Percentiles rank a stretch among this genome's conserved stretches.
Evolutionary conservation across 1,139 yeast genomes (phyloP).

Genomic region (Tardiomyces digboiensis): DNA sequence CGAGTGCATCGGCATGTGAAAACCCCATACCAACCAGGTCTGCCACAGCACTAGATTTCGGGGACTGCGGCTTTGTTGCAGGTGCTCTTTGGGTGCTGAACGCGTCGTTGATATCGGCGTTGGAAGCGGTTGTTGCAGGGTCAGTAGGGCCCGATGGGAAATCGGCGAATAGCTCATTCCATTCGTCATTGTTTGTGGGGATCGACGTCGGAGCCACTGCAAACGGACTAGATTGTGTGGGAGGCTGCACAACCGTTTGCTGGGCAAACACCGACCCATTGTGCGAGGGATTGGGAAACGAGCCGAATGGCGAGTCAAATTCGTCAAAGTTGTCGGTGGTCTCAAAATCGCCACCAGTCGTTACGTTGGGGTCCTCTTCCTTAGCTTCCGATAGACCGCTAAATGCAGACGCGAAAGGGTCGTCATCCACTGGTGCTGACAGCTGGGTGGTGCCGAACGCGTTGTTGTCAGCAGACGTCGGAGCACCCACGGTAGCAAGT

Average conservation of each 20-base stretch:
- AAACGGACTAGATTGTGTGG: conserved; percentile 2
- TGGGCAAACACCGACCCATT: background rate
- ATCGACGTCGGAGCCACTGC: conserved; percentile 3
- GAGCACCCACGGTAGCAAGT: background rate
- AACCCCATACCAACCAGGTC: conserved; percentile 92
- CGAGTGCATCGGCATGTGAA: conserved; percentile 48
- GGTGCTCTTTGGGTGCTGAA: conserved; percentile 7
- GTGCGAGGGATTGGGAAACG: background rate
- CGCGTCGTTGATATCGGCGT: conserved; percentile 2
- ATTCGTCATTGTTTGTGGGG: conserved; percentile 45
- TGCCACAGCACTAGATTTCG: conserved; percentile 36
- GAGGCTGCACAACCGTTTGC: background rate
- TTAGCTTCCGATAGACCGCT: conserved; percentile 18
- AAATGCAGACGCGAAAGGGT: conserved; percentile 19
- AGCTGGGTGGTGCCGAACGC: background rate
- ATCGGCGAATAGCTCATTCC: conserved; percentile 93
- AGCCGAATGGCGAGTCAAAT: conserved; percentile 23
- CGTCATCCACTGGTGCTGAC: conserved; percentile 5
- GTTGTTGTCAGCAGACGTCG: background rate
- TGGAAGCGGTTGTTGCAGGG: conserved; percentile 4
- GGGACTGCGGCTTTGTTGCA: conserved; percentile 11
- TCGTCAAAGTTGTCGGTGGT: conserved; percentile 36
- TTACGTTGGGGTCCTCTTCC: conserved; percentile 9
- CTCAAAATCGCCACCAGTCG: conserved; percentile 1
- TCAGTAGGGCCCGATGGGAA: conserved; percentile 26